Evolutionary conservation across 192 early-diverging fungal species (phyloP), one percentile per base, ranked within the genome.

Genomic region (Backusella circina): DNA sequence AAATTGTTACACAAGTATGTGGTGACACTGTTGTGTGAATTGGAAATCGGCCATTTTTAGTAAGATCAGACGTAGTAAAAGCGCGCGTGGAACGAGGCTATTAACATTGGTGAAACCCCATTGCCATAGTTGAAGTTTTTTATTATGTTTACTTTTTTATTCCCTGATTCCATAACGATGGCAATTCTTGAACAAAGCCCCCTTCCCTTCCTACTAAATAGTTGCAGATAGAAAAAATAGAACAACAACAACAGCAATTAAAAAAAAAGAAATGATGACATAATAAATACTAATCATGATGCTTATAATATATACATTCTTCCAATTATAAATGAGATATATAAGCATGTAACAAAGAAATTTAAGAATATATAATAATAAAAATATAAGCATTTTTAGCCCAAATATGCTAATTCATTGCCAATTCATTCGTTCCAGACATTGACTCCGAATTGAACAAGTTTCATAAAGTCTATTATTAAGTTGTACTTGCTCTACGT

Each of bases 31-130:
- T 28, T 61, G 54, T 61, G 54, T 61, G 54, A 61, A 61, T 61
- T 61, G 54, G 26, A 10, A 61, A 61, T 28, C 23, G 3, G 23
- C 54, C 9, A 61, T 26, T 26, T 28, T 26, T 61, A 8, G 21
- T 28, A 61, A 61, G 54, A 61, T 28, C 10, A 61, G 21, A 61
- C 9, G 44, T 9, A 28, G 9, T 61, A 61, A 61, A 61, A 61
- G 54, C 54, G 54, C 54, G 54, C 54, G 54, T 61, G 13, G 23
- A 28, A 61, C 54, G 3, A 28, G 10, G 54, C 54, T 61, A 61
- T 61, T 61, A 61, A 61, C 54, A 61, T 61, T 61, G 54, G 54
- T 61, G 54, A 61, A 61, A 61, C 54, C 54, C 23, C n/a, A 61
- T 61, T 61, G 54, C 54, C 54, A 61, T 61, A 26, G 26, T 61